A percentile compares a stretch with the other conserved stretches of the same genome.
phyloP scores from a whole-genome alignment of 148 eudicot genomes.

The Vaccinium corymbosum region DNA sequence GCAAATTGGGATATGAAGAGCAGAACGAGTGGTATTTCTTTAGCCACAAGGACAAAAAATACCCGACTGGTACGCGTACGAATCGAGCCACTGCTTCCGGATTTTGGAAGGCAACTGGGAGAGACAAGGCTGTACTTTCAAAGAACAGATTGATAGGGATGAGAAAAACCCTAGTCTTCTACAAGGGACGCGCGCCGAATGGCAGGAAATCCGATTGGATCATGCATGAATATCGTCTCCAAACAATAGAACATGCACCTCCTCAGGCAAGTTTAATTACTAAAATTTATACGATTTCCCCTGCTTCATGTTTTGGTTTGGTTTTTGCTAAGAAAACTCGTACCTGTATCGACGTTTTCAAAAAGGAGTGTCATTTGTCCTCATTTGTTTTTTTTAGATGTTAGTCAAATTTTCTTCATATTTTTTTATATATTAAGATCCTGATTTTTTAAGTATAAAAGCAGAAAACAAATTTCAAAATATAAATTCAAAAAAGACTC shows the following conservation, averaged over 20 bases:
- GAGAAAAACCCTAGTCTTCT: slow-evolving; percentile 90
- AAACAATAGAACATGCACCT: slow-evolving; percentile 63
- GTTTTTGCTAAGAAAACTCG: background rate
- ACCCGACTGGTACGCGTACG: slow-evolving; percentile 83
- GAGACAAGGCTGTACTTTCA: slow-evolving; percentile 84
- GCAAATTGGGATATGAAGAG: slow-evolving; percentile 62
- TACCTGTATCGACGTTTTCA: background rate
- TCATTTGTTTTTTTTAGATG: background rate
- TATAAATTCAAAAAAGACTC: background rate
- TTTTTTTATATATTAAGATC: background rate
- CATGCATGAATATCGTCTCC: slow-evolving; percentile 95
- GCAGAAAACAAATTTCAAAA: background rate
- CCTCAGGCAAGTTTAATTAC: slow-evolving; percentile 46
- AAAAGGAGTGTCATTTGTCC: background rate
- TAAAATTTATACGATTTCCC: background rate
- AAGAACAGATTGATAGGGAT: slow-evolving; percentile 75
- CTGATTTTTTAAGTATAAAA: too few species aligned
- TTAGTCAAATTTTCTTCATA: background rate
- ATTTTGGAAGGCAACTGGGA: slow-evolving; percentile 95
- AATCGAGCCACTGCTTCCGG: slow-evolving; percentile 84
- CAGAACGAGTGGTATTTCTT: slow-evolving; percentile 94
- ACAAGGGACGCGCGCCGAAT: slow-evolving; percentile 83
- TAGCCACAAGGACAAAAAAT: slow-evolving; percentile 92
- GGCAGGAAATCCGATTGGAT: slow-evolving; percentile 85
- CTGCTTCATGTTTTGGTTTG: background rate